phyloP scores from a whole-genome alignment of 805 yeast genomes.

The Kazachstania taianensis region DNA sequence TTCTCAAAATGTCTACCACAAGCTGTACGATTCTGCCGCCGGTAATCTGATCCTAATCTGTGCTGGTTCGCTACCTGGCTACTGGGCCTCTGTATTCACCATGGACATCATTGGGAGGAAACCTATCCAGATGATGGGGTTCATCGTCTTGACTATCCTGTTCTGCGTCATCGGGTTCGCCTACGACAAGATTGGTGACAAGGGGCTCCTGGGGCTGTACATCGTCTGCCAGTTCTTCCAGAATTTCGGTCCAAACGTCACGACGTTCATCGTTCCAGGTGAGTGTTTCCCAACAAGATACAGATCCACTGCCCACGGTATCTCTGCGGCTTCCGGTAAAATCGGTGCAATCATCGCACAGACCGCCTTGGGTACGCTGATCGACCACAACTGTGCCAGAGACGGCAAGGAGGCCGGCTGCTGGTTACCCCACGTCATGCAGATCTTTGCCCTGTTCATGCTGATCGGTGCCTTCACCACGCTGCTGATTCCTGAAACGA shows the following conservation, averaged over 20 bases:
- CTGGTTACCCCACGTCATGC: slow-evolving; percentile 88
- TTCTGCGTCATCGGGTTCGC: slow-evolving; percentile 80
- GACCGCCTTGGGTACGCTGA: slow-evolving; percentile 75
- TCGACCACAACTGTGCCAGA: slow-evolving; percentile 65
- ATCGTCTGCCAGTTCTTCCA: slow-evolving; percentile 78
- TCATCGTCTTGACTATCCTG: slow-evolving; percentile 56
- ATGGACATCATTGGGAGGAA: slow-evolving; percentile 78
- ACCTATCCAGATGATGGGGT: slow-evolving; percentile 70
- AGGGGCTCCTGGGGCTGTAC: slow-evolving; percentile 67
- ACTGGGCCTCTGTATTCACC: slow-evolving; percentile 77
- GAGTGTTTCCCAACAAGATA: slow-evolving; percentile 90
- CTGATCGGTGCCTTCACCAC: slow-evolving; percentile 60
- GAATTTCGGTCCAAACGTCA: slow-evolving; percentile 89
- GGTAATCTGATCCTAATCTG: slow-evolving; percentile 88
- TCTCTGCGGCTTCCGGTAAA: slow-evolving; percentile 87
- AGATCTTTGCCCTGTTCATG: slow-evolving; percentile 89
- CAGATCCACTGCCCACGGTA: slow-evolving; percentile 92
- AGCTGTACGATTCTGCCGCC: slow-evolving; percentile 68
- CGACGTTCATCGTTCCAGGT: slow-evolving; percentile 86
- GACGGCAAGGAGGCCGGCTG: slow-evolving; percentile 44
- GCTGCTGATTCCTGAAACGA: slow-evolving; percentile 76
- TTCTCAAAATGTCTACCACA: slow-evolving; percentile 54
- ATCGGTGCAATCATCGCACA: slow-evolving; percentile 90
- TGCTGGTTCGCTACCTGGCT: slow-evolving; percentile 94
- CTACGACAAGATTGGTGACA: slow-evolving; percentile 55